Conservation (phyloP, 768 basidiomycete genomes). For the Phanerodontia chrysosporium region DNA sequence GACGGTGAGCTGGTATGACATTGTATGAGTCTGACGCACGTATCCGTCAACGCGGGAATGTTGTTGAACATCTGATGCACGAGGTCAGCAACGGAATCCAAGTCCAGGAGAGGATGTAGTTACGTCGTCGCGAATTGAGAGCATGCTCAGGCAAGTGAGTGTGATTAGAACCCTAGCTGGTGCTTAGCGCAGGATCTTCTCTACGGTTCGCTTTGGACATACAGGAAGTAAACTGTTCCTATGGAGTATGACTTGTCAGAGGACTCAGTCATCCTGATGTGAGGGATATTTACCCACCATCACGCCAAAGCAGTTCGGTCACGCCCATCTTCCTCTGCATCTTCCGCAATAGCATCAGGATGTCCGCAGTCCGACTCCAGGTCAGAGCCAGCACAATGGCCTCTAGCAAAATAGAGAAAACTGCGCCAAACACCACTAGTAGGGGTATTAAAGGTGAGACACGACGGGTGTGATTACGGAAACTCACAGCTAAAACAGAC, state of each 20-base stretch:
- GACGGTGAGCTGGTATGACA: background rate
- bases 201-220: background rate
- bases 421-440: conserved; percentile 1
- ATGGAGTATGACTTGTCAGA: background rate
- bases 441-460: background rate
- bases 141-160: conserved; percentile 5
- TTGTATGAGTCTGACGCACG: background rate
- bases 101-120: background rate
- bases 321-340: background rate
- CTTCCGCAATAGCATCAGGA: background rate
- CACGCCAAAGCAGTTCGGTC: background rate
- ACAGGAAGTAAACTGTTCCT: conserved; percentile 14
- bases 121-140: conserved; percentile 10
- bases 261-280: background rate
- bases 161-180: background rate
- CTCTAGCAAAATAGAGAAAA: conserved; percentile 1
- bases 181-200: background rate
- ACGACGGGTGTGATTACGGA: too few species aligned
- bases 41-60: conserved; percentile 7
- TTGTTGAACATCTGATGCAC: conserved; percentile 11
- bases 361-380: conserved; percentile 4
- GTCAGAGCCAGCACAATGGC: conserved; percentile 1
- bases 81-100: background rate
- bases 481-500: background rate
- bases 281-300: background rate